A percentile compares a stretch with the other conserved stretches of the same genome.
Conservation (phyloP, 441 rosid genomes). For the Pelargonium myrrhifolium region DNA sequence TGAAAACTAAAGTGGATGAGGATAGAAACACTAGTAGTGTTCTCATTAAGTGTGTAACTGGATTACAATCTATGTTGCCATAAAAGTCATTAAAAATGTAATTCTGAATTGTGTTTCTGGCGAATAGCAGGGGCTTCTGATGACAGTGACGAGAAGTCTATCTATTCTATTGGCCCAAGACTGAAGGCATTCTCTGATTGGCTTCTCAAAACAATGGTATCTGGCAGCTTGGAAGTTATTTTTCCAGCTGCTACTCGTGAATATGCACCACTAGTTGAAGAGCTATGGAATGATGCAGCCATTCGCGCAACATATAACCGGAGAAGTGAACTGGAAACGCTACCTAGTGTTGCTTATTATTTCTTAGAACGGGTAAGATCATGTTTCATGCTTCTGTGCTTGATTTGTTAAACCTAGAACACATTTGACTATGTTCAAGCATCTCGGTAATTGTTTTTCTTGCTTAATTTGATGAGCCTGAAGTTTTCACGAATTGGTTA, state of each 20-base stretch:
- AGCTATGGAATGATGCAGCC: conserved; percentile 96
- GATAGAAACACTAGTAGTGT: not conserved
- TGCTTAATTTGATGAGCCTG: not conserved
- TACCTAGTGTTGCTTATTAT: conserved; percentile 87
- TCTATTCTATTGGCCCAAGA: conserved; percentile 80
- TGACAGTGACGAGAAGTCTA: conserved; percentile 33
- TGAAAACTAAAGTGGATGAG: not conserved
- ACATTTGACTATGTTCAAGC: not conserved
- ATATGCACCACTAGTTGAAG: conserved; percentile 95
- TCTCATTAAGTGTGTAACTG: not conserved
- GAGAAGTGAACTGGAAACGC: conserved; percentile 88
- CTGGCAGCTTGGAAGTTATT: conserved; percentile 92
- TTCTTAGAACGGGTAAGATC: conserved; percentile 84
- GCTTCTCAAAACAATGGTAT: conserved; percentile 95
- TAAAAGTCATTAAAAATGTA: not conserved
- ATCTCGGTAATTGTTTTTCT: not conserved
- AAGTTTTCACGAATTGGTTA: not conserved
- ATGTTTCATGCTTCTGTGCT: conserved; percentile 18
- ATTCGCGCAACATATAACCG: conserved; percentile 78
- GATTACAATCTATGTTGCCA: not conserved
- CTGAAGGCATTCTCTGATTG: conserved; percentile 96
- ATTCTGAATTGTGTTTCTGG: conserved; percentile 26
- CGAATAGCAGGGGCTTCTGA: conserved; percentile 52
- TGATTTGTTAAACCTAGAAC: conserved; percentile 4
- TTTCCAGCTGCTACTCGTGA: conserved; percentile 99